Evolutionary conservation across 163 green algal genomes (phyloP), one percentile per base, ranked within the genome.

Genomic region (Volvox carteri): DNA sequence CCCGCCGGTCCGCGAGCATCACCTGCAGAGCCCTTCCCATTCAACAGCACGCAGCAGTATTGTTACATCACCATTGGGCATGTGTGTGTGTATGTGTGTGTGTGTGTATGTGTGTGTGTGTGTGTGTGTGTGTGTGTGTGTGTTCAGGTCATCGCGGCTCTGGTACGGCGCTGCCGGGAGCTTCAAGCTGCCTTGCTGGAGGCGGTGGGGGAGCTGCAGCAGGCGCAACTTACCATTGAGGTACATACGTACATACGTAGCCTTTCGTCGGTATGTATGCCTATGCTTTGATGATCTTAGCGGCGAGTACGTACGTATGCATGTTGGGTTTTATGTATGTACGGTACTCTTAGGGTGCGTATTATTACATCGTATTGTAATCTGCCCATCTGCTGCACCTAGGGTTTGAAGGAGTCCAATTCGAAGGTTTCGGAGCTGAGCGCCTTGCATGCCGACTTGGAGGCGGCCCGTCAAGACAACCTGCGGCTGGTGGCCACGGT

Each of bases 101-200:
- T 48, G 50, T 74, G 30, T 72, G 30, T 23, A 30, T 56, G 50
- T n/a, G 50, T 72, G 28, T 70, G 37, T 86, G 56, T 39, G 39
- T 65, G 58, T 56, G 56, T 44, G 78, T 39, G 8, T 72, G 41
- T 44, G 58, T 6, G 77, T 72, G 54, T 65, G 54, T 23, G 12
- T 16, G 14, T 30, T 65, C 54, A 65, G 58, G 89, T 92, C 0
- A 84, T 92, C 30, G 89, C 89, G 30, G 84, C 89, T 16, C 84
- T 92, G 41, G 75, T 86, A 28, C 46, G 84, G 73, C 84, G 89
- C 16, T 90, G 84, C 58, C 84, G 84, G n/a, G 84, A 92, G 89
- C 84, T 92, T 39, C 89, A 92, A 67, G 52, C 56, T 8, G 89
- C 84, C 21, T 76, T 92, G 75, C 60, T 90, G 75, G 84, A 90